Base-by-base conservation (phyloP, 257 asterid genomes). In the Jaltomata sinuosa region DNA sequence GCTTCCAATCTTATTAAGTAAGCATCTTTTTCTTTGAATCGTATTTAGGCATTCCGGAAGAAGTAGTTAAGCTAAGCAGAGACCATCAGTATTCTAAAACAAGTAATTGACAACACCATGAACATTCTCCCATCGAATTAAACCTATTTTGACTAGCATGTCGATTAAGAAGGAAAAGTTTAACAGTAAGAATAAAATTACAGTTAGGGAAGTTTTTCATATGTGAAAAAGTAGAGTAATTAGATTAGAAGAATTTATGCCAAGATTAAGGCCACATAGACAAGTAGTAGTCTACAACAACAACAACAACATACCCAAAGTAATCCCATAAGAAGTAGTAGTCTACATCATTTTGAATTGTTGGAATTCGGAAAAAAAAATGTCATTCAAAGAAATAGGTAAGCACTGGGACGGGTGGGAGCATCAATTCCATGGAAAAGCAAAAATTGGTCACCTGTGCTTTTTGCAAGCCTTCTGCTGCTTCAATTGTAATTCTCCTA, bases 401-500 rank as follows among this genome's bases (percentile, higher is more conserved):
- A 74, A 45, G 59, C 38, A 25, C 21, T 74, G 9, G 81, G 25
- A 45, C 18, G 25, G 19, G 45, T 16, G 25, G 59, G 82, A 49
- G 82, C 27, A 49, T 77, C 42, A 77, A 21, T 11, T 49, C 22
- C 82, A 77, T 4, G 62, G 45, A 49, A 77, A 77, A 29, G 62
- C 9, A 83, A 82, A 72, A 85, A 83, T 57, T 61, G 42, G 85
- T 84, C 88, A 93, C 99, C 97, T 92, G 93, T 84, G 98, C 94
- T 92, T 92, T 94, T 65, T 91, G 93, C 86, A 93, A 88, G 87
- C 98, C 94, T 87, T 91, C 93, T 55, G 95, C 94, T 85, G 99
- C 98, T 85, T 96, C 99, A 91, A 94, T 88, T 61, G 89, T 87
- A 83, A 93, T 76, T 89, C 93, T 93, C 90, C 99, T 94, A 88